A percentile compares a stretch with the other conserved stretches of the same genome.
phyloP scores from a whole-genome alignment of 2,329 filamentous ascomycete genomes.

The Calonectria naviculata region DNA sequence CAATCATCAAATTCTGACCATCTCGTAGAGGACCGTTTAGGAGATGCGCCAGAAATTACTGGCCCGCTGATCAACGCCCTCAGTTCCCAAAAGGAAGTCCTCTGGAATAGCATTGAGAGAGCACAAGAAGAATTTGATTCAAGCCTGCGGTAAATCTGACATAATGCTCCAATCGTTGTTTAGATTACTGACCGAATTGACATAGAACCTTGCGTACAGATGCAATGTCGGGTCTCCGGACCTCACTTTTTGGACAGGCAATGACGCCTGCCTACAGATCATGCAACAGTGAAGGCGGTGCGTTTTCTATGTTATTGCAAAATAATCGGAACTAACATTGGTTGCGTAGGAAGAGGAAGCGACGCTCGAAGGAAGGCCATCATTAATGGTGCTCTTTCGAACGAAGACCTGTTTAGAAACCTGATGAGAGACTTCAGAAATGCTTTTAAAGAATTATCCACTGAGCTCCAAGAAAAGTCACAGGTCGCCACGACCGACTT shows the following conservation, averaged over 20 bases:
- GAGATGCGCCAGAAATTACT: constrained; percentile 2
- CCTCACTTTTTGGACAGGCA: constrained; percentile 48
- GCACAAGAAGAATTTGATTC: constrained; percentile 37
- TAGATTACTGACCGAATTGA: not conserved
- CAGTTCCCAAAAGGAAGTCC: constrained; percentile 38
- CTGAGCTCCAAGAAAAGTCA: constrained; percentile 36
- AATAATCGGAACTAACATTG: not conserved
- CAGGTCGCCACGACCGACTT: constrained; percentile 30
- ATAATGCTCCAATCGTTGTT: not conserved
- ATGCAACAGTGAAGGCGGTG: constrained; percentile 48
- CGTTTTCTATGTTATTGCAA: not conserved
- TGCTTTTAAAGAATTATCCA: constrained; percentile 32
- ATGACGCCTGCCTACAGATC: constrained; percentile 49
- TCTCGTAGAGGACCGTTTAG: not conserved
- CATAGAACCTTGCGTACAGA: constrained; percentile 47
- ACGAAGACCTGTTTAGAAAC: constrained; percentile 42
- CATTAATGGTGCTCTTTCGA: constrained; percentile 42
- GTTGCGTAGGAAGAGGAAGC: constrained; percentile 45
- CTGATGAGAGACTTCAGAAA: constrained; percentile 42
- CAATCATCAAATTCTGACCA: not conserved
- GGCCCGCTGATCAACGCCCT: constrained; percentile 40
- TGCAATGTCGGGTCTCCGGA: constrained; percentile 49
- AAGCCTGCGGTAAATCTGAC: constrained; percentile 6
- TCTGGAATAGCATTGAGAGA: constrained; percentile 42
- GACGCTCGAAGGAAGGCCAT: constrained; percentile 46